phyloP scores from a whole-genome alignment of 2,329 filamentous ascomycete genomes.

The Colletotrichum liriopes region DNA sequence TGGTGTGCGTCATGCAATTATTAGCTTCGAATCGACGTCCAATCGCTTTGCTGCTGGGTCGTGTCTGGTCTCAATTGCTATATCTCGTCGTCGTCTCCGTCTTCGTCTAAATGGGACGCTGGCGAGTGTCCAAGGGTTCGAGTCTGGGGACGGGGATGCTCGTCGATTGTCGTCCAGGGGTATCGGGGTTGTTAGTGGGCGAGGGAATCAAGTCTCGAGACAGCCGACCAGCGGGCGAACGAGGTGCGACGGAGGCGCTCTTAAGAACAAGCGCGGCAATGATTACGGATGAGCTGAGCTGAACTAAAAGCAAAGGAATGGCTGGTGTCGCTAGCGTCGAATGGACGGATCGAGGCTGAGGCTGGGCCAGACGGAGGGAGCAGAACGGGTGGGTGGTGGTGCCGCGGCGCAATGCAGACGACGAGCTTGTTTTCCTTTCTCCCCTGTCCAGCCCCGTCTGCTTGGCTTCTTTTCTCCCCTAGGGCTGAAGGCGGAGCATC shows the following conservation, averaged over 20 bases:
- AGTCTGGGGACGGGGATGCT: not conserved
- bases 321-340: conserved; percentile 26
- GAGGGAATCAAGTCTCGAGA: not conserved
- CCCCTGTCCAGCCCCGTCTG: not conserved
- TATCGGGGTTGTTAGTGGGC: not conserved
- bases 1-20: not conserved
- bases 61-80: not conserved
- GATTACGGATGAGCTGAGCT: not conserved
- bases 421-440: conserved; percentile 28
- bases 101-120: not conserved
- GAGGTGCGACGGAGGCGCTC: conserved; percentile 3
- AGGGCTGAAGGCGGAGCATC: conserved; percentile 37
- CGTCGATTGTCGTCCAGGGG: not conserved
- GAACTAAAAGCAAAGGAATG: conserved; percentile 18
- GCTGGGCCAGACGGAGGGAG: not conserved
- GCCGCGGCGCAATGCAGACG: not conserved
- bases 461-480: not conserved
- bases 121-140: not conserved
- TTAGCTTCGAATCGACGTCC: not conserved
- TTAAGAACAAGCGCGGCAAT: conserved; percentile 17
- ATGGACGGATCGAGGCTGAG: conserved; percentile 19
- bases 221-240: not conserved
- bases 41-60: not conserved
- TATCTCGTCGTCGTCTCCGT: not conserved
- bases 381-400: not conserved